Evolutionary conservation across 148 eudicot species (phyloP).

Genomic region (Vaccinium macrocarpon): DNA sequence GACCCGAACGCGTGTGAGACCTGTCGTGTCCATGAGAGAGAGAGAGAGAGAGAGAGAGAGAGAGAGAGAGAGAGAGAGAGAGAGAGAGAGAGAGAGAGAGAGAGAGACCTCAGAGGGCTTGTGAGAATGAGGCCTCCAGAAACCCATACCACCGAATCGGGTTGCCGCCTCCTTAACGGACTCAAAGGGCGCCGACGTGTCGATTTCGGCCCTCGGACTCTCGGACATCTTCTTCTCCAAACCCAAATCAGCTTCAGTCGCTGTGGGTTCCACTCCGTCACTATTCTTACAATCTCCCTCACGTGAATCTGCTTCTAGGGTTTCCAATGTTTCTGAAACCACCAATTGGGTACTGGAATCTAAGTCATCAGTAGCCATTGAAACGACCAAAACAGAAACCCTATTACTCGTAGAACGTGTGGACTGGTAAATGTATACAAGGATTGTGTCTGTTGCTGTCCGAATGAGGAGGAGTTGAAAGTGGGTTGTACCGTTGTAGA

Average conservation of each 20-base stretch:
- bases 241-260: background rate
- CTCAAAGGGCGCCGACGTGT: slow-evolving; percentile 92
- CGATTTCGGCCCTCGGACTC: slow-evolving; percentile 58
- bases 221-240: slow-evolving; percentile 17
- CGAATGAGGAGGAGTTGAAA: background rate
- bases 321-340: slow-evolving; percentile 4
- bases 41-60: too few species aligned
- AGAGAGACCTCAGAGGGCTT: slow-evolving; percentile 24
- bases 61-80: background rate
- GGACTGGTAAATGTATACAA: background rate
- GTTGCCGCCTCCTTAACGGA: slow-evolving; percentile 85
- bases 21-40: too few species aligned
- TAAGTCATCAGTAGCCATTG: slow-evolving; percentile 6
- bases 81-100: background rate
- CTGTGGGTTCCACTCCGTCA: background rate
- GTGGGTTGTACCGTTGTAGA: background rate
- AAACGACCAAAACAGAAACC: background rate
- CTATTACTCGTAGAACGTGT: background rate
- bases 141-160: slow-evolving; percentile 85
- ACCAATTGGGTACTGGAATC: background rate
- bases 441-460: background rate
- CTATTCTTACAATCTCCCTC: background rate
- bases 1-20: too few species aligned
- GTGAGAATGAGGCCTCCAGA: slow-evolving; percentile 59
- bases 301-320: background rate